Conservation (phyloP, 1,139 yeast species). For the Blastobotrys capitulatus region DNA sequence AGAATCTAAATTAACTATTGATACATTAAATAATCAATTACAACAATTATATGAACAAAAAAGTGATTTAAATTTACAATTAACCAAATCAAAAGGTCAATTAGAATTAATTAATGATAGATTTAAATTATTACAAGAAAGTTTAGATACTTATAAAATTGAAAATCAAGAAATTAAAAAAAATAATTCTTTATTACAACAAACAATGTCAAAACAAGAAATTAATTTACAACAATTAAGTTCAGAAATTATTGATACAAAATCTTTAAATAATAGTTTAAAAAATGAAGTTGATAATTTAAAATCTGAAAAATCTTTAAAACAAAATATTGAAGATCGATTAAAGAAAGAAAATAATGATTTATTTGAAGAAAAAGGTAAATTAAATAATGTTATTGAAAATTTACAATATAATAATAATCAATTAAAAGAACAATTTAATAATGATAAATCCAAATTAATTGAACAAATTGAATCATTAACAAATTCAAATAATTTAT, state of each 20-base stretch:
- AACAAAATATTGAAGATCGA: constrained; percentile 47
- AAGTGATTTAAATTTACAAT: constrained; percentile 41
- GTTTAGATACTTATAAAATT: constrained; percentile 36
- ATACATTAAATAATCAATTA: constrained; percentile 39
- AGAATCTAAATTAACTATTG: constrained; percentile 41
- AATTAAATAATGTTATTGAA: constrained; percentile 53
- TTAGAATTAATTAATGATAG: constrained; percentile 45
- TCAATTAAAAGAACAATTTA: constrained; percentile 54
- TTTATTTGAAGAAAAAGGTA: constrained; percentile 53
- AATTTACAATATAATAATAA: constrained; percentile 57
- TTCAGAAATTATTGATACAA: constrained; percentile 47
- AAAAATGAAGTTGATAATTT: constrained; percentile 46
- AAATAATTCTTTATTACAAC: constrained; percentile 49
- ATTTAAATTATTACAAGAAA: constrained; percentile 30
- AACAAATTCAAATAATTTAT: constrained; percentile 38
- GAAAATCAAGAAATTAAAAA: constrained; percentile 45
- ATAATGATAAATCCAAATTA: constrained; percentile 49
- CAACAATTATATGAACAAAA: constrained; percentile 43
- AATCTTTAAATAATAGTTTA: constrained; percentile 36
- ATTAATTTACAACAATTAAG: constrained; percentile 50
- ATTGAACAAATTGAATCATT: constrained; percentile 46
- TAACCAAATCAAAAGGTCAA: constrained; percentile 45
- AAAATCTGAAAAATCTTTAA: constrained; percentile 50
- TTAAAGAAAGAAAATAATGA: constrained; percentile 50
- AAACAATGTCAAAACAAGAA: constrained; percentile 49